Evolutionary conservation across 2,329 filamentous ascomycete species (phyloP), one percentile per base, ranked within the genome.

Genomic region (Tolypocladium paradoxum): DNA sequence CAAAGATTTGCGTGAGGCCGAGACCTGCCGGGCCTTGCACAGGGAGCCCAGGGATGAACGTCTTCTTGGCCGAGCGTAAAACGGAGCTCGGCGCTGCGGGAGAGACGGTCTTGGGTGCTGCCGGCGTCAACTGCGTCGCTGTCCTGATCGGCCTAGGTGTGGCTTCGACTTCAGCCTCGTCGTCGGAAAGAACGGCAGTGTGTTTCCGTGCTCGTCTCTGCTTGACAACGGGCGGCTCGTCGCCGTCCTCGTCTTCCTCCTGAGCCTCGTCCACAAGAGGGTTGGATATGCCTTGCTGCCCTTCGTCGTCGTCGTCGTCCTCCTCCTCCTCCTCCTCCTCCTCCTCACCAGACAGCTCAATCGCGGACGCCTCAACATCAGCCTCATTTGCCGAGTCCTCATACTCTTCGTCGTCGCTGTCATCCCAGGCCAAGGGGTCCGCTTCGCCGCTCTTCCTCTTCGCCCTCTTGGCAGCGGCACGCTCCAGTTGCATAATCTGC

Each of bases 1-100:
- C 88, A 65, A 96, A 96, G 57, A 93, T 92, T 62, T 96, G 91
- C 0, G 90, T 95, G 46, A 96, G 76, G 11, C 89, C 87, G 43
- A 95, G 71, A 3, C 82, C 83, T 36, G 81, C 82, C 24, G 81
- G 76, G 0, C 76, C 79, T 24, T 76, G 68, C 4, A 84, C 75
- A 2, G 84, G 80, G 22, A 89, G 70, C 1, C 83, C 84, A 4
- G 85, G 86, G 54, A 89, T 86, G 60, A 86, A 85, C 0, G 74
- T 78, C 68, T 87, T 87, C 55, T 78, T 84, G 2, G 83, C 83
- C 4, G 83, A 87, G 40, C 84, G 79, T n/a, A 86, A 66, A 2
- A 85, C 81, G 0, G 84, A 87, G 18, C 76, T 81, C 4, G 84
- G 84, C 14, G 72, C 71, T n/a, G 69, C 72, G 3, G 78, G 79